Base-by-base conservation (phyloP, 345 rosid species). In the Moringa oleifera region DNA sequence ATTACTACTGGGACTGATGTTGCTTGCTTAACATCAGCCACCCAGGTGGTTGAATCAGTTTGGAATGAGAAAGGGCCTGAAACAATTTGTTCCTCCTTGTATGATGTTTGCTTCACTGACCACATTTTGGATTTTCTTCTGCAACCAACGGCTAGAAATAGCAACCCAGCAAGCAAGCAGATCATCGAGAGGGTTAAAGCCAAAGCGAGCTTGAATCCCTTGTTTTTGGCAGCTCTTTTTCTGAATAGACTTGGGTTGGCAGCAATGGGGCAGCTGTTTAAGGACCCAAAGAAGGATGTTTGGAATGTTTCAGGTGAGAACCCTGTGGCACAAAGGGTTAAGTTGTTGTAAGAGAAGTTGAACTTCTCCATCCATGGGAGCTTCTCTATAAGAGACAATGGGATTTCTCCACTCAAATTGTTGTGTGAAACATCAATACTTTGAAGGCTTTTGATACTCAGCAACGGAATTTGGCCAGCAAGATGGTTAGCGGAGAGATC, bases 1-100 rank as follows among this genome's bases (percentile, higher is more conserved):
- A 92, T 84, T 59, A 92, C 86, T 7, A 85, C 95, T 0, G 81
- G 82, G 33, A 89, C 95, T 2, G 85, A 78, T 13, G 67, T 79
- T 51, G 97, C 95, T 64, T 85, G 93, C 81, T 89, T 92, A 55
- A 92, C 91, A 81, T 87, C 95, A 31, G 98, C 98, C 1, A 92
- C 86, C 97, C 97, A 89, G 28, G 90, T 89, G 10, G 91, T 85
- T 2, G 97, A 92, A 84, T 92, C 97, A 0, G 95, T 84, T 63
- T 92, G 91, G 77, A 89, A 92, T 0, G 94, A 87, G 61, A 92
- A 89, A 0, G 98, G 94, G 23, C 97, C 97, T 0, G 96, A 87
- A 69, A 92, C 76, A 25, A 67, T 79, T 57, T 76, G 88, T 54
- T 87, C 98, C 58, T 92, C 98, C 61, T 81, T 89, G 20, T 71